Evolutionary conservation across 106 monocot genomes (phyloP).

Genomic region (Narthecium ossifragum): DNA sequence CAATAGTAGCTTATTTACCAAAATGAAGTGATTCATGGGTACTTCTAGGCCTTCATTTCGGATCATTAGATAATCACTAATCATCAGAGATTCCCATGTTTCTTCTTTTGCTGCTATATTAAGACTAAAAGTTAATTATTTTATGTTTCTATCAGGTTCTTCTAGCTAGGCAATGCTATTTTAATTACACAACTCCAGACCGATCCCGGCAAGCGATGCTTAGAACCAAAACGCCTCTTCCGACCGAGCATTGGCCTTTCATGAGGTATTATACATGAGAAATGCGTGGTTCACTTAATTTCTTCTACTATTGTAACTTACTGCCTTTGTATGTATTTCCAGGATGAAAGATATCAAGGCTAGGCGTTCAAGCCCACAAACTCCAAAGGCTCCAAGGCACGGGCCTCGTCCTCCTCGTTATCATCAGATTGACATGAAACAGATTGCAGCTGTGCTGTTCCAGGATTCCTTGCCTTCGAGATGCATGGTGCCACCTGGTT

Average conservation of each 20-base stretch:
- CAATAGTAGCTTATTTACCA: too few species aligned
- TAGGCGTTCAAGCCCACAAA: constrained; percentile 34
- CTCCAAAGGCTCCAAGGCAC: constrained; percentile 79
- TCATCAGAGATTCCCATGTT: too few species aligned
- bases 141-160: constrained; percentile 34
- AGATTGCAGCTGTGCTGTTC: constrained; percentile 75
- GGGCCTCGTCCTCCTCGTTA: constrained; percentile 38
- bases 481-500: constrained; percentile 32
- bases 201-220: constrained; percentile 70
- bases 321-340: constrained; percentile 3
- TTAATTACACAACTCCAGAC: constrained; percentile 89
- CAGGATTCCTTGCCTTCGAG: constrained; percentile 40
- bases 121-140: too few species aligned
- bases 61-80: too few species aligned
- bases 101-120: too few species aligned
- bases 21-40: too few species aligned
- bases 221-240: constrained; percentile 55
- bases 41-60: too few species aligned
- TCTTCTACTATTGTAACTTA: too few species aligned
- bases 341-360: constrained; percentile 30
- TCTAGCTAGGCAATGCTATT: constrained; percentile 60
- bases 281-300: too few species aligned
- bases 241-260: constrained; percentile 82
- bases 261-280: constrained; percentile 53
- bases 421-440: constrained; percentile 47